Conservation (phyloP, 2,329 filamentous ascomycete species). For the Coleophoma cylindrospora region DNA sequence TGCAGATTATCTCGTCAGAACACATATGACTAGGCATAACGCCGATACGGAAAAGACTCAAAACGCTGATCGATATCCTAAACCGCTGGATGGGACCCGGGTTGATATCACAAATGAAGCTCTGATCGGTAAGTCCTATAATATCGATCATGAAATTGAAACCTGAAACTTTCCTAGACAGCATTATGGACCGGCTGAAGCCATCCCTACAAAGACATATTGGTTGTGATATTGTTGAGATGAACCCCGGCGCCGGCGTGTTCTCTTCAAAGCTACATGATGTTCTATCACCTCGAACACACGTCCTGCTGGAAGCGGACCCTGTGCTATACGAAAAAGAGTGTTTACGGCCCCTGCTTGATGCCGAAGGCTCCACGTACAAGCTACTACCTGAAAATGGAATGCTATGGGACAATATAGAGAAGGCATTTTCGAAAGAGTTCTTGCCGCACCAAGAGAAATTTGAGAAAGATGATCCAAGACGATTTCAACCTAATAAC, state of each 20-base stretch:
- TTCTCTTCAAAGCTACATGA: slow-evolving; percentile 77
- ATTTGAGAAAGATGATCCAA: slow-evolving; percentile 29
- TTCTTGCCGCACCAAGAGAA: slow-evolving; percentile 49
- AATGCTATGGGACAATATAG: slow-evolving; percentile 55
- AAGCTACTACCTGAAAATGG: slow-evolving; percentile 50
- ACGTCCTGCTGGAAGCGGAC: slow-evolving; percentile 78
- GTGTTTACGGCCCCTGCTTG: slow-evolving; percentile 54
- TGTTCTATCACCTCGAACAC: slow-evolving; percentile 69
- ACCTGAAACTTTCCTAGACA: slow-evolving; percentile 14
- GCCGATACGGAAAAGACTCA: slow-evolving; percentile 21
- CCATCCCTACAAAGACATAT: slow-evolving; percentile 62
- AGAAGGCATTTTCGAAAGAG: slow-evolving; percentile 42
- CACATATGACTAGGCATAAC: background rate
- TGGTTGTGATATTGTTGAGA: slow-evolving; percentile 81
- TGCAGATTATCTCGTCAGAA: background rate
- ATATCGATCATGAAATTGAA: too few species aligned
- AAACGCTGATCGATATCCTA: slow-evolving; percentile 46
- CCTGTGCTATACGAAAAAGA: slow-evolving; percentile 45
- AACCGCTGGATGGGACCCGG: slow-evolving; percentile 25
- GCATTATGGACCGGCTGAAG: slow-evolving; percentile 57
- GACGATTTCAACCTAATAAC: slow-evolving; percentile 53
- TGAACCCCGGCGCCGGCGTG: slow-evolving; percentile 75
- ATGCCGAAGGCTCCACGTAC: slow-evolving; percentile 39
- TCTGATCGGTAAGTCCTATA: slow-evolving; percentile 35
- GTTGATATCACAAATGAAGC: slow-evolving; percentile 47